A percentile compares a stretch with the other conserved stretches of the same genome.
Conservation (phyloP, 805 yeast species). For the Hanseniaspora occidentalis region DNA sequence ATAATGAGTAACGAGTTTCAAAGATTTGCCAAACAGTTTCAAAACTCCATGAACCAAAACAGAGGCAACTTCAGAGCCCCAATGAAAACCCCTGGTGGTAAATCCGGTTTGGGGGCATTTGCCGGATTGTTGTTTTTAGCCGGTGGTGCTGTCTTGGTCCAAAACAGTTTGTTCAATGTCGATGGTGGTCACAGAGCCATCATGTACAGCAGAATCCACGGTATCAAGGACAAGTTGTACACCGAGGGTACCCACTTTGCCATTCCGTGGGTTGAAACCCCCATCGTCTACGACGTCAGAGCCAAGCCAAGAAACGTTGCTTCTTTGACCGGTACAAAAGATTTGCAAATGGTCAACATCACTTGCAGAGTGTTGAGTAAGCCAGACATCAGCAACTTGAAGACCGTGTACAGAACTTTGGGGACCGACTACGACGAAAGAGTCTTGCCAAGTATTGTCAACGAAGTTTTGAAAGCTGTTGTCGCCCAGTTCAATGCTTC, state of each 20-base stretch:
- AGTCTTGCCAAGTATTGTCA: constrained; percentile 94
- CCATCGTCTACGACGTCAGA: constrained; percentile 85
- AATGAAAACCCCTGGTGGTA: constrained; percentile 10
- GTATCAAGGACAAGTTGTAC: constrained; percentile 72
- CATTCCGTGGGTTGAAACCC: constrained; percentile 90
- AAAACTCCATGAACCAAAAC: constrained; percentile 30
- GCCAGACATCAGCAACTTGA: constrained; percentile 70
- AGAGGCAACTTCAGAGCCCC: constrained; percentile 25
- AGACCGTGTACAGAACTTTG: constrained; percentile 78
- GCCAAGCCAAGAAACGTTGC: constrained; percentile 96
- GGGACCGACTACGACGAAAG: constrained; percentile 95
- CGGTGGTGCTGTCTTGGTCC: constrained; percentile 40
- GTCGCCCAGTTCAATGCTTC: constrained; percentile 98
- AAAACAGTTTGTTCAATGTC: constrained; percentile 62
- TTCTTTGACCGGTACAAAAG: constrained; percentile 94
- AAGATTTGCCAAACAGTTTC: constrained; percentile 37
- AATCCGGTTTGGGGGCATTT: background rate
- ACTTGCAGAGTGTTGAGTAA: constrained; percentile 95
- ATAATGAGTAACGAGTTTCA: constrained; percentile 33
- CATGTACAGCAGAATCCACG: constrained; percentile 75
- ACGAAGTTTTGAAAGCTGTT: constrained; percentile 90
- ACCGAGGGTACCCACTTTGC: constrained; percentile 93
- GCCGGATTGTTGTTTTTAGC: constrained; percentile 25
- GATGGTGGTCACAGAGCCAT: constrained; percentile 99
- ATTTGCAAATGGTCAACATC: constrained; percentile 96